phyloP scores from a whole-genome alignment of 2,329 filamentous ascomycete genomes.

The Didymella exigua region DNA sequence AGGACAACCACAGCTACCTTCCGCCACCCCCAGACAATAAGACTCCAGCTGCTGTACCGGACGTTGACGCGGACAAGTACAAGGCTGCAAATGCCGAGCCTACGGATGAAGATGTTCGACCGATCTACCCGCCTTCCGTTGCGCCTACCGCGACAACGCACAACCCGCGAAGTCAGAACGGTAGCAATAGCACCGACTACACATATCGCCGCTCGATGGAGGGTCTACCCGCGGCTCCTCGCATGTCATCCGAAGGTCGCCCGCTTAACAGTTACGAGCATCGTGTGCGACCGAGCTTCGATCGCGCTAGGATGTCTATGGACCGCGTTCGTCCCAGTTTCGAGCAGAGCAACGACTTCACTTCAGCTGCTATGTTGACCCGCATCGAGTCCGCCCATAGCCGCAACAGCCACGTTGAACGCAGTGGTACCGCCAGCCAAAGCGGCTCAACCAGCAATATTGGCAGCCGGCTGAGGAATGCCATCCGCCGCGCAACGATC shows the following conservation, averaged over 20 bases:
- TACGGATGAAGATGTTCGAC: conserved; percentile 81
- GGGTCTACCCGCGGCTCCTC: conserved; percentile 34
- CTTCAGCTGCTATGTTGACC: conserved; percentile 82
- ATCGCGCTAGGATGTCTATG: conserved; percentile 84
- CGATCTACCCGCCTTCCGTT: conserved; percentile 91
- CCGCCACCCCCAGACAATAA: conserved; percentile 50
- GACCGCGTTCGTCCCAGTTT: conserved; percentile 83
- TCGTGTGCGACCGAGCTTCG: conserved; percentile 77
- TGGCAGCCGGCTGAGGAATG: conserved; percentile 33
- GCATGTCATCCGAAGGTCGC: conserved; percentile 40
- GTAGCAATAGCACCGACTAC: conserved; percentile 92
- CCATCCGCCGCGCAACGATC: conserved; percentile 35
- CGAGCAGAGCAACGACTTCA: conserved; percentile 88
- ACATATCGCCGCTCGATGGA: conserved; percentile 59
- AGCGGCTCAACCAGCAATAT: conserved; percentile 14
- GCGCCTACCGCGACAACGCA: conserved; percentile 71
- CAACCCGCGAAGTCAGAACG: conserved; percentile 83
- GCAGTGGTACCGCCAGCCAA: conserved; percentile 11
- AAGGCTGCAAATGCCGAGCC: conserved; percentile 56
- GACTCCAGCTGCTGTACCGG: conserved; percentile 62
- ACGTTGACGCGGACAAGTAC: conserved; percentile 53
- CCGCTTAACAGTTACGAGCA: conserved; percentile 22
- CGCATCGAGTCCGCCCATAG: conserved; percentile 73
- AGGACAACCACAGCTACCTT: conserved; percentile 59
- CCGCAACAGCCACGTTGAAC: conserved; percentile 32